Base-by-base conservation (phyloP, 371 early-diverging fungal species). In the Blakeslea trispora region DNA sequence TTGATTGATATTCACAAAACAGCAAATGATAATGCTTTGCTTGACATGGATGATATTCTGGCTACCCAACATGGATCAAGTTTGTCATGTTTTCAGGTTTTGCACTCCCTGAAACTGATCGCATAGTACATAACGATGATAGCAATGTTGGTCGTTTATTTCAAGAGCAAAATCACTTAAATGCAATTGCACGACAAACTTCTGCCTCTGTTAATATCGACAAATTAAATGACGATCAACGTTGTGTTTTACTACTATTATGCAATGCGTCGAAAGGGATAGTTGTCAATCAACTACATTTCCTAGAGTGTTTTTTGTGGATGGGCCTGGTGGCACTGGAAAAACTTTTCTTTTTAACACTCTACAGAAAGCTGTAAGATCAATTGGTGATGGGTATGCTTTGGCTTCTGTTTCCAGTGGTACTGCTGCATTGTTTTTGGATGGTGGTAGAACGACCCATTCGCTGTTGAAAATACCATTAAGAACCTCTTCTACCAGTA, bases 381-480 rank as follows among this genome's bases (percentile, higher is more conserved):
- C 8, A 7, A 41, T 11, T 19, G 22, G 24, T 24, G 46, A 13
- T 24, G 46, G 24, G 1, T 2, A 24, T 13, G 23, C 52, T 5
- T 18, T 53, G 3, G 10, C 34, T 41, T 52, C 61, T 1, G 63
- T 68, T 0, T 61, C 61, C 0, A 61, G 55, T 18, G 66, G 66
- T 8, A 68, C 65, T n/a, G 65, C 65, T 17, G 66, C 61, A 11
- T 48, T 68, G 22, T 49, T 72, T 10, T 35, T 72, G 19, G 40
- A 45, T 21, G 55, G 53, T 43, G 60, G 63, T 13, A 40, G 55
- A 15, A 64, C 66, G 10, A 61, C 62, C 5, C 67, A 66, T 24
- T 61, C 61, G 0, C 15, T 9, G 0, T 66, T 71, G 47, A 58
- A 59, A 34, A 61, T 64, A 17, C 57, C 59, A 5, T 10, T 71